Evolutionary conservation across 2,329 filamentous ascomycete genomes (phyloP).

Genomic region (Diaporthe citriasiana): DNA sequence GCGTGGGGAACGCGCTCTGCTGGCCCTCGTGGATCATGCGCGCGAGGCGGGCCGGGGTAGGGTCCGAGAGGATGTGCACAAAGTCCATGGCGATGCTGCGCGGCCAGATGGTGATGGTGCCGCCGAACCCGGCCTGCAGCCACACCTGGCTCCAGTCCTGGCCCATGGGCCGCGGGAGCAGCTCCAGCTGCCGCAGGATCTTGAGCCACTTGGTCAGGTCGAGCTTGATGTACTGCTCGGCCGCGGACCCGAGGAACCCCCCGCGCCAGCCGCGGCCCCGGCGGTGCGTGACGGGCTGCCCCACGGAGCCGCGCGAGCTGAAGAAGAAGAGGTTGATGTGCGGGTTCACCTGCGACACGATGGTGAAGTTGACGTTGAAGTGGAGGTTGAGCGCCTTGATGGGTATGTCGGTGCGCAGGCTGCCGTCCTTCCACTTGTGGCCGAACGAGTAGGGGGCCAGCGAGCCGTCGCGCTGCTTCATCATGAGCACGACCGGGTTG

Average conservation of each 20-base stretch:
- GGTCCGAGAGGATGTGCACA: slow-evolving; percentile 87
- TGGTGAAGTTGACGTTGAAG: slow-evolving; percentile 98
- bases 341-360: slow-evolving; percentile 90
- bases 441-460: slow-evolving; percentile 95
- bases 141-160: slow-evolving; percentile 98
- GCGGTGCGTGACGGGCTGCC: slow-evolving; percentile 93
- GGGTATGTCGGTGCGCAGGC: slow-evolving; percentile 93
- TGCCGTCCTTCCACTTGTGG: slow-evolving; percentile 99
- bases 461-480: slow-evolving; percentile 83
- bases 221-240: slow-evolving; percentile 95
- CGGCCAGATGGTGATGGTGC: slow-evolving; percentile 97
- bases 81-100: slow-evolving; percentile 85
- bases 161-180: slow-evolving; percentile 89
- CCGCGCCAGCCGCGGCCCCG: slow-evolving; percentile 95
- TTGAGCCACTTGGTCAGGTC: slow-evolving; percentile 98
- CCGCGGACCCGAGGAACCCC: slow-evolving; percentile 91
- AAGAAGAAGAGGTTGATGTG: slow-evolving; percentile 99
- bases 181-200: slow-evolving; percentile 90
- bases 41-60: slow-evolving; percentile 79
- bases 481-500: slow-evolving; percentile 93
- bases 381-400: slow-evolving; percentile 94
- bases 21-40: slow-evolving; percentile 93
- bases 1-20: slow-evolving; percentile 89
- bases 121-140: slow-evolving; percentile 89
- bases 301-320: slow-evolving; percentile 90